Evolutionary conservation across 495 filamentous ascomycete genomes (phyloP).

Genomic region (Evernia prunastri): DNA sequence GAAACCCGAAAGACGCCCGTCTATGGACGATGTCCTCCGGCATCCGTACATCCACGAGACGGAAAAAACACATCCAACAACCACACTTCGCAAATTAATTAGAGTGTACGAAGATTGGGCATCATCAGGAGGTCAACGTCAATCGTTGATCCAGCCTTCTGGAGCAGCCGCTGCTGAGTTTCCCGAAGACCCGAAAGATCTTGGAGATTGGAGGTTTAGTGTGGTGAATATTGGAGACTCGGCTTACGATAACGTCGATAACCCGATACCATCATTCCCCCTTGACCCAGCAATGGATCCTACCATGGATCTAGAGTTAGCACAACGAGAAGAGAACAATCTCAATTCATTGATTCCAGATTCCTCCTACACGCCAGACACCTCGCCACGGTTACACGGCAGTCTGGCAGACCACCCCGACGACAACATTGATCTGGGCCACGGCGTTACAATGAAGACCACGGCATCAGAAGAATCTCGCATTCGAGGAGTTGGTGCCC

Average conservation of each 20-base stretch:
- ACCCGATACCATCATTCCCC: constrained; percentile 27
- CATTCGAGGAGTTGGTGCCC: constrained; percentile 43
- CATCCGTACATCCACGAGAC: constrained; percentile 52
- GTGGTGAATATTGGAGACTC: constrained; percentile 31
- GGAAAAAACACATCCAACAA: constrained; percentile 59
- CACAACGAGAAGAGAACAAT: constrained; percentile 16
- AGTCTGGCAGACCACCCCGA: background rate
- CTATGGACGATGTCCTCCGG: constrained; percentile 44
- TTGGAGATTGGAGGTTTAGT: constrained; percentile 87
- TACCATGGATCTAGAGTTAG: constrained; percentile 7
- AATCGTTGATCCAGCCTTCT: constrained; percentile 70
- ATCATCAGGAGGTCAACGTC: constrained; percentile 69
- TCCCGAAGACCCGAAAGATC: constrained; percentile 33
- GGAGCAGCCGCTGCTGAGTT: constrained; percentile 62
- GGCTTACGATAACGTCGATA: constrained; percentile 26
- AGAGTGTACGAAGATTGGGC: constrained; percentile 83
- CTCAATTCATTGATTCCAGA: constrained; percentile 18
- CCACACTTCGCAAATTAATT: constrained; percentile 64
- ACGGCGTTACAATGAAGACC: constrained; percentile 1
- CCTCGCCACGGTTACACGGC: constrained; percentile 7
- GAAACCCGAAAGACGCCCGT: constrained; percentile 65
- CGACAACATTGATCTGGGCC: constrained; percentile 5
- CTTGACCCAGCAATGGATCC: constrained; percentile 9
- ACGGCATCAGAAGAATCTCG: constrained; percentile 39
- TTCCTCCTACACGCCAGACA: constrained; percentile 9